These are phyloP conservation scores for Agrocybe praecox DNA, from an alignment of 768 basidiomycete genomes.

Conservation along the genomic window DNA sequence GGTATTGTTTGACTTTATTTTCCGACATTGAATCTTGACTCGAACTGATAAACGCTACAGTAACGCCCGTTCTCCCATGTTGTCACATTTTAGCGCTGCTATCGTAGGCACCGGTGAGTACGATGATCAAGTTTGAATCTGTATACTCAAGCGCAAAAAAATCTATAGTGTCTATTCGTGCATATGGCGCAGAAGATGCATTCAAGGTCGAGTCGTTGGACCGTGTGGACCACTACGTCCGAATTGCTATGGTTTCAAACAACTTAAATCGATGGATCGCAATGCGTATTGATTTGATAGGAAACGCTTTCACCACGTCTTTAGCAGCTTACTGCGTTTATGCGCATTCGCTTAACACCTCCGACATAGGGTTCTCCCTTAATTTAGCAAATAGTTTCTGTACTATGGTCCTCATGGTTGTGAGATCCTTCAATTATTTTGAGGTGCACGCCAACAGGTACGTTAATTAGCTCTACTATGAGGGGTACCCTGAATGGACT, in stretches of 20 bases:
- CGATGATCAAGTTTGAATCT: constrained; percentile 28
- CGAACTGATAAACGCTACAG: no score
- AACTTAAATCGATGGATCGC: constrained; percentile 47
- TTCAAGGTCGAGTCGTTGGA: constrained; percentile 47
- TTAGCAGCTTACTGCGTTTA: constrained; percentile 62
- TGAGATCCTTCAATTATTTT: constrained; percentile 43
- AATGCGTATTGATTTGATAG: constrained; percentile 60
- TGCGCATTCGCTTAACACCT: constrained; percentile 38
- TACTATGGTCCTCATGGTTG: constrained; percentile 51
- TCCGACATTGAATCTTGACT: no score
- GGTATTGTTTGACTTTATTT: constrained; percentile 1
- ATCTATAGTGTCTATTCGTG: constrained; percentile 53
- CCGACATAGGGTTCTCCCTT: constrained; percentile 53
- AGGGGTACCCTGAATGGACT: background rate
- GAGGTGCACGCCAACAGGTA: constrained; percentile 41
- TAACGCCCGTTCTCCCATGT: constrained; percentile 20
- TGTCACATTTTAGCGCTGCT: constrained; percentile 30
- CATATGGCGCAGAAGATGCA: constrained; percentile 57
- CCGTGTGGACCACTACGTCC: constrained; percentile 55
- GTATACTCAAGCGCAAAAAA: no score
- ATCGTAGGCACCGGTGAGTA: constrained; percentile 52
- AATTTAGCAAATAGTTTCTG: constrained; percentile 63
- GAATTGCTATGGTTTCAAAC: constrained; percentile 48
- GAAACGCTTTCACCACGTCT: constrained; percentile 52
- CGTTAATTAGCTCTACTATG: background rate